phyloP scores from a whole-genome alignment of 1,139 yeast species.

The Sugiyamaella neomexicana region DNA sequence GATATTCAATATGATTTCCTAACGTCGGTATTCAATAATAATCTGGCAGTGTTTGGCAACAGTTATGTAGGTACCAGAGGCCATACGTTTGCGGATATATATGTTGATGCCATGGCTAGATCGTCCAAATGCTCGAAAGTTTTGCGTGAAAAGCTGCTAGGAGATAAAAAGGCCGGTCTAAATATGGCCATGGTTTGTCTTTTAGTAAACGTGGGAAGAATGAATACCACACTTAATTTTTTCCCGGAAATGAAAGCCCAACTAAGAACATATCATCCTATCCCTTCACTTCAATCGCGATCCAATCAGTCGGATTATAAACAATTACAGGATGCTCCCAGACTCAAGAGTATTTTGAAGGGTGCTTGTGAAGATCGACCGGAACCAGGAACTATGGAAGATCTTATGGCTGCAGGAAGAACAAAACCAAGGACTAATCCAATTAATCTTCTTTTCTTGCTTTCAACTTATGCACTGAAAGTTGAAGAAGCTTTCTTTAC shows the following conservation, averaged over 20 bases:
- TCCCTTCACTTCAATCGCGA: conserved; percentile 81
- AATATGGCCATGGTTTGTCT: conserved; percentile 82
- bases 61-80: conserved; percentile 41
- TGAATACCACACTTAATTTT: conserved; percentile 93
- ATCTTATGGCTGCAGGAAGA: conserved; percentile 40
- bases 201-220: conserved; percentile 86
- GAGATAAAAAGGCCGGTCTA: conserved; percentile 58
- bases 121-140: conserved; percentile 83
- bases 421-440: conserved; percentile 57
- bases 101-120: conserved; percentile 77
- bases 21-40: conserved; percentile 61
- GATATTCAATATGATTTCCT: conserved; percentile 88
- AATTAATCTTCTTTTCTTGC: conserved; percentile 69
- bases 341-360: conserved; percentile 84
- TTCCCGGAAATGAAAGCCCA: conserved; percentile 97
- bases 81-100: conserved; percentile 79
- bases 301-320: conserved; percentile 56
- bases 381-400: conserved; percentile 54
- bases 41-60: conserved; percentile 67
- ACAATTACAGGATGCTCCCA: conserved; percentile 91
- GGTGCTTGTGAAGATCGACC: conserved; percentile 65
- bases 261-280: conserved; percentile 86
- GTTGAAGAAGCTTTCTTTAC: conserved; percentile 47
- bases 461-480: conserved; percentile 63
- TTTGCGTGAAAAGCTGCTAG: conserved; percentile 72